Conservation (phyloP, 2,329 filamentous ascomycete species). For the Cyphellophora europaea region DNA sequence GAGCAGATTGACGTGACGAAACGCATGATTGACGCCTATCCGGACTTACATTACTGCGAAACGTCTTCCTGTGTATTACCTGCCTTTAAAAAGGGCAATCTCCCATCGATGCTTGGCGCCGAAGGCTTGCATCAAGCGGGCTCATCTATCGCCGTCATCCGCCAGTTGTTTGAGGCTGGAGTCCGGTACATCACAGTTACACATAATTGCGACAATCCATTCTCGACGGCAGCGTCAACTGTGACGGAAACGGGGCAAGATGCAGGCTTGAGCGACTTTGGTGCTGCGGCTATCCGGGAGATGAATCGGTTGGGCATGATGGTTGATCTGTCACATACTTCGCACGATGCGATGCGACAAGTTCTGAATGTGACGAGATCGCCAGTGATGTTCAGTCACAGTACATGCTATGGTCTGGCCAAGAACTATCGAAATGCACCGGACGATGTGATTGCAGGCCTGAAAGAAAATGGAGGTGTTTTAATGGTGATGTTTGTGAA, state of each 20-base stretch:
- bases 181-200: constrained; percentile 20
- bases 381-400: constrained; percentile 21
- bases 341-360: constrained; percentile 19
- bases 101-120: constrained; percentile 18
- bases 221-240: constrained; percentile 17
- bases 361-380: constrained; percentile 16
- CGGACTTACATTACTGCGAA: constrained; percentile 17
- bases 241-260: constrained; percentile 11
- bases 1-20: constrained; percentile 22
- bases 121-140: constrained; percentile 22
- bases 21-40: constrained; percentile 17
- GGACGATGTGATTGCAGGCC: constrained; percentile 28
- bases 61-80: constrained; percentile 14
- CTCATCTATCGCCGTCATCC: constrained; percentile 17
- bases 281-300: constrained; percentile 16
- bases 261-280: constrained; percentile 16
- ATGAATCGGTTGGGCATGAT: constrained; percentile 23
- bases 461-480: constrained; percentile 30
- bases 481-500: constrained; percentile 33
- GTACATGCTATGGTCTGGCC: constrained; percentile 16
- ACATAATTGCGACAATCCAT: constrained; percentile 23
- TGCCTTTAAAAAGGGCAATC: constrained; percentile 16
- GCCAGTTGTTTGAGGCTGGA: constrained; percentile 17
- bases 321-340: constrained; percentile 22
- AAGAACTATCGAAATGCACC: constrained; percentile 31